These are phyloP conservation scores for Roridomyces roridus DNA, from an alignment of 768 basidiomycete genomes.

Conservation along the genomic window DNA sequence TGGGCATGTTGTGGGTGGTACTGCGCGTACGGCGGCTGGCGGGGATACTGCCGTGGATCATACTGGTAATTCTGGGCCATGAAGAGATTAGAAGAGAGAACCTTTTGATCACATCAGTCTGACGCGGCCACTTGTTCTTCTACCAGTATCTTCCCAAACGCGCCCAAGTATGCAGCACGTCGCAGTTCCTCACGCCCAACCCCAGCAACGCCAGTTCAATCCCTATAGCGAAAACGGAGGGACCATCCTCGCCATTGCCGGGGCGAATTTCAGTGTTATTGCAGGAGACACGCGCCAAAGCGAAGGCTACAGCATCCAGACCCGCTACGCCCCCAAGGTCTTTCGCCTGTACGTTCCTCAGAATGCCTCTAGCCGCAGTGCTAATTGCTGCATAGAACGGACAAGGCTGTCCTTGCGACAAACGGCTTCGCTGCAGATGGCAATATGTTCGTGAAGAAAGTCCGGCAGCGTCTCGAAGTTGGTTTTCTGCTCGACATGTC, in stretches of 20 bases:
- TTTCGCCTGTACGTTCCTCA: conserved; percentile 77
- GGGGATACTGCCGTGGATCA: conserved; percentile 10
- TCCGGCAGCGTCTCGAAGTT: conserved; percentile 95
- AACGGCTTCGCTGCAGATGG: conserved; percentile 98
- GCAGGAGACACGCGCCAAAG: conserved; percentile 97
- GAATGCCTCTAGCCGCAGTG: conserved; percentile 1
- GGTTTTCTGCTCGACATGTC: conserved; percentile 29
- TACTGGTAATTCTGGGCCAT: conserved; percentile 19
- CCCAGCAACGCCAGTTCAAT: conserved; percentile 73
- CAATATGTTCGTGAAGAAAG: conserved; percentile 96
- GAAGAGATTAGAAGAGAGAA: neutral
- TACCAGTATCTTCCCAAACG: neutral
- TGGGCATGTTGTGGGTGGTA: conserved; percentile 21
- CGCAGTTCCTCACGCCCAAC: conserved; percentile 13
- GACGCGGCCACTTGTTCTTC: too few relatives aligned
- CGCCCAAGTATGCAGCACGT: neutral
- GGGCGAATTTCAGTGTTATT: conserved; percentile 91
- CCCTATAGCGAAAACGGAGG: conserved; percentile 96
- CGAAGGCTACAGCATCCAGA: conserved; percentile 98
- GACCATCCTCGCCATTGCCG: conserved; percentile 95
- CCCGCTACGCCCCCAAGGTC: conserved; percentile 95
- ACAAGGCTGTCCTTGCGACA: conserved; percentile 91
- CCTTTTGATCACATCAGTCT: neutral
- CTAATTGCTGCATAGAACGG: conserved; percentile 62
- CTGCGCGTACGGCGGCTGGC: conserved; percentile 10